These are phyloP conservation scores for Torulaspora microellipsoides DNA, from an alignment of 805 yeast species.

Conservation along the genomic window DNA sequence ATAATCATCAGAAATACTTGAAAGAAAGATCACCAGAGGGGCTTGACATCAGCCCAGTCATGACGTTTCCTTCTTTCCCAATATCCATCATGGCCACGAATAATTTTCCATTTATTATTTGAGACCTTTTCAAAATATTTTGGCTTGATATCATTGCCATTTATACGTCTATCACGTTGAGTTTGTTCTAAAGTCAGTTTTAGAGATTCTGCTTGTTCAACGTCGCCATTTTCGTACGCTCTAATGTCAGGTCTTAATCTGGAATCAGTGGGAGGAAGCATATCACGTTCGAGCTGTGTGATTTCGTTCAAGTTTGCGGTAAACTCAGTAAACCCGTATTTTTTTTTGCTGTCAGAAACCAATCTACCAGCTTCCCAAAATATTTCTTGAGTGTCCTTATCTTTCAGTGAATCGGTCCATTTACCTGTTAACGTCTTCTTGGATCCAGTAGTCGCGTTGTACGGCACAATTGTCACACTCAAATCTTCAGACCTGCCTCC, in stretches of 20 bases:
- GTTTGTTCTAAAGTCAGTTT: constrained; percentile 69
- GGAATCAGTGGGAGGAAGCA: constrained; percentile 81
- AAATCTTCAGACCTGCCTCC: constrained; percentile 72
- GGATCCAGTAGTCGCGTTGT: constrained; percentile 10
- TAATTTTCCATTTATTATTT: constrained; percentile 49
- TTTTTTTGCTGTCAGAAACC: constrained; percentile 51
- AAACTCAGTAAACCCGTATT: constrained; percentile 83
- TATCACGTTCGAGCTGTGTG: constrained; percentile 59
- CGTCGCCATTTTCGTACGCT: constrained; percentile 61
- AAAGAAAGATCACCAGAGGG: constrained; percentile 47
- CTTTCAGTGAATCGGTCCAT: constrained; percentile 71
- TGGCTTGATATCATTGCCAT: constrained; percentile 50
- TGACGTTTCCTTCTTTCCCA: constrained; percentile 70
- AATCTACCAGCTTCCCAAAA: constrained; percentile 73
- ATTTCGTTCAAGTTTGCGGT: constrained; percentile 79
- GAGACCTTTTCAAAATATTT: constrained; percentile 49
- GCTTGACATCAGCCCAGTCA: constrained; percentile 55
- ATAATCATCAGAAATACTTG: too few relatives aligned
- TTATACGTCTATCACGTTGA: constrained; percentile 74
- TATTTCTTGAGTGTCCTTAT: constrained; percentile 33
- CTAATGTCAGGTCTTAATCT: constrained; percentile 84
- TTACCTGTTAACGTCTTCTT: constrained; percentile 48
- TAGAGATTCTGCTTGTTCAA: constrained; percentile 64
- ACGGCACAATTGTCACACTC: constrained; percentile 37
- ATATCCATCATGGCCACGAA: constrained; percentile 58